Evolutionary conservation across 2,329 filamentous ascomycete genomes (phyloP).

Genomic region (Aspergillus fijiensis): DNA sequence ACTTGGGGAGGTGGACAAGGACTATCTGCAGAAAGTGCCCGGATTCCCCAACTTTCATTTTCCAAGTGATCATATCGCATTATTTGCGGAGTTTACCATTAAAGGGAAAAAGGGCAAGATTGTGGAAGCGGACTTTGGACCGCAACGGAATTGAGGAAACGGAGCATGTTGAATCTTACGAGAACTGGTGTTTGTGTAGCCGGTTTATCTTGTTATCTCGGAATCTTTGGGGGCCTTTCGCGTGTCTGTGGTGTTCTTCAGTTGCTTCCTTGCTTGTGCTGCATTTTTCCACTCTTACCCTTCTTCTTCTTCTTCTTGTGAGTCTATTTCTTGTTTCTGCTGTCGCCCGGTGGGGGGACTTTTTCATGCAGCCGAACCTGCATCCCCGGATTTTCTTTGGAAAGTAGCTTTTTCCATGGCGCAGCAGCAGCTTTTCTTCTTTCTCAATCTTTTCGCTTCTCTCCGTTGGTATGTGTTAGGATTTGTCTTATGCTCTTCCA

Average conservation of each 20-base stretch:
- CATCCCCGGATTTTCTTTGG: constrained; percentile 25
- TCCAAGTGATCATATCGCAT: constrained; percentile 86
- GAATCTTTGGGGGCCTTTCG: constrained; percentile 39
- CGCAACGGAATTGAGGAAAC: constrained; percentile 42
- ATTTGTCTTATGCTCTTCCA: constrained; percentile 6
- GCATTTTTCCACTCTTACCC: constrained; percentile 19
- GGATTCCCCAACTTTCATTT: constrained; percentile 95
- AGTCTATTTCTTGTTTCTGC: constrained; percentile 22
- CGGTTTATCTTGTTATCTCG: constrained; percentile 39
- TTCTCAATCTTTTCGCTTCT: constrained; percentile 15
- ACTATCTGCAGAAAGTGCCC: constrained; percentile 81
- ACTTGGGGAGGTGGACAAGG: constrained; percentile 80
- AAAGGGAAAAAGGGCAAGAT: constrained; percentile 81
- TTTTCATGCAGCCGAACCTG: constrained; percentile 13
- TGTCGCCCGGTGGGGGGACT: constrained; percentile 19
- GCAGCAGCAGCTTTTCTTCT: constrained; percentile 30
- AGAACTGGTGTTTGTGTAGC: constrained; percentile 40
- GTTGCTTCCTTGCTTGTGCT: constrained; percentile 12
- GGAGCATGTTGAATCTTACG: constrained; percentile 39
- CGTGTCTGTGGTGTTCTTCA: constrained; percentile 29
- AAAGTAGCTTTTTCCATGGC: constrained; percentile 30
- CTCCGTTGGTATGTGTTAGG: constrained; percentile 8
- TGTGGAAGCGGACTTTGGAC: constrained; percentile 63
- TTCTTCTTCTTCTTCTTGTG: constrained; percentile 21
- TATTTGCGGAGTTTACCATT: constrained; percentile 85